Evolutionary conservation across 2,329 filamentous ascomycete genomes (phyloP), one percentile per base, ranked within the genome.

Genomic region (Aspergillus japonicus): DNA sequence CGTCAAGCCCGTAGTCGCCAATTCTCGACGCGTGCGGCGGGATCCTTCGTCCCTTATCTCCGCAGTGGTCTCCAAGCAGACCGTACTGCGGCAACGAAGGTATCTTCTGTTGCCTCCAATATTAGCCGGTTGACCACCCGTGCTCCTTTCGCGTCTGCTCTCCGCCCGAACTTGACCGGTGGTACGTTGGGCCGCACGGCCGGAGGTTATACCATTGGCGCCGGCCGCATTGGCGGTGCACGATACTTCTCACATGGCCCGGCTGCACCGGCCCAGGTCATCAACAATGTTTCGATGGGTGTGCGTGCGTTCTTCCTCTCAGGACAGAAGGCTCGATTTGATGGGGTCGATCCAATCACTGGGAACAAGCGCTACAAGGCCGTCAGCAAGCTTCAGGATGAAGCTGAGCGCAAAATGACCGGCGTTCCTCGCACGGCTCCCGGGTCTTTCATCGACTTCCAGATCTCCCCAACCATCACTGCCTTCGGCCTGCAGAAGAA

Each of bases 261-360:
- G 1, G 89, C 91, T 10, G 86, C 89, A 7, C 92, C 92, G 44
- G 92, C 93, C 1, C 91, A 98, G 74, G 92, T 98, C 50, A 86
- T 98, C 54, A 90, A 95, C 75, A 96, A 96, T 76, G 94, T 97
- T n/a, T 96, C 92, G 12, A 88, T 92, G 68, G 95, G 92, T 5
- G 88, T 98, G 70, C 87, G 95, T 56, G 93, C 92, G 12, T 97
- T 99, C 77, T 89, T 91, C 78, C 83, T 96, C n/a, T 92, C 90
- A 0, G 95, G 95, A 0, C 87, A 96, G 70, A 95, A 93, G 74
- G 88, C 90, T 10, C 89, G 90, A 59, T 97, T 93, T 68, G 90
- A 96, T 73, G 94, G 94, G 12, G 75, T 89, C 48, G 87, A 88
- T 57, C 77, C 85, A 16, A 71, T 70, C 33, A 86, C 83, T 11